A percentile compares a stretch with the other conserved stretches of the same genome.
These are phyloP conservation scores for Murraya koenigii DNA, from an alignment of 345 rosid species.

Conservation along the genomic window DNA sequence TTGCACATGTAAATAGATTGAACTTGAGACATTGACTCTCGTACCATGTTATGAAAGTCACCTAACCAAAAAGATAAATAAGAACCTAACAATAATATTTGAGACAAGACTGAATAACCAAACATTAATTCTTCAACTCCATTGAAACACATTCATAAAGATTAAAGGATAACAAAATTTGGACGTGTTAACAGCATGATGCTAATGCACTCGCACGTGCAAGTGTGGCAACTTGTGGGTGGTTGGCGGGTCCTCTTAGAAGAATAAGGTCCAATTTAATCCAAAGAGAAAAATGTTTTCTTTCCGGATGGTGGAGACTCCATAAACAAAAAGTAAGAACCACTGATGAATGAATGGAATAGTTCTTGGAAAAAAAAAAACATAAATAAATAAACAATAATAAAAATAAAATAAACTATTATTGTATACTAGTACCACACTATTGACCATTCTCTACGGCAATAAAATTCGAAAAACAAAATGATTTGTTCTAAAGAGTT, in stretches of 20 bases:
- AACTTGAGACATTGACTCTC: too few species aligned
- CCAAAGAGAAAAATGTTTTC: slow-evolving; percentile 25
- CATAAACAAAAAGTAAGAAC: slow-evolving; percentile 32
- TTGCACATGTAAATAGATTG: too few species aligned
- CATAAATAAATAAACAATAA: slow-evolving; percentile 20
- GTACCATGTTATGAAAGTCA: too few species aligned
- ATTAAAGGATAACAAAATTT: background rate
- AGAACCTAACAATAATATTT: too few species aligned
- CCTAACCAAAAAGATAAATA: too few species aligned
- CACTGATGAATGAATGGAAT: slow-evolving; percentile 26
- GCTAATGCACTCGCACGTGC: slow-evolving; percentile 5
- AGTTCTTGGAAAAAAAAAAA: slow-evolving; percentile 21
- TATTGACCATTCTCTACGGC: too few species aligned
- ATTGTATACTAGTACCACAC: too few species aligned
- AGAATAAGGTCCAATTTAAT: slow-evolving; percentile 44
- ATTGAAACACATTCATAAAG: background rate
- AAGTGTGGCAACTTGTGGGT: slow-evolving; percentile 30
- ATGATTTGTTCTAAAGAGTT: slow-evolving; percentile 3
- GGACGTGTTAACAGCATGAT: slow-evolving; percentile 5
- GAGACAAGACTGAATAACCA: too few species aligned
- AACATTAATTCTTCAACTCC: background rate
- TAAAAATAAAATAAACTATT: background rate
- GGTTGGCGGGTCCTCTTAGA: slow-evolving; percentile 40
- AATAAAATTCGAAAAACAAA: background rate
- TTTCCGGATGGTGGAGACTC: slow-evolving; percentile 45